These are phyloP conservation scores for Fusarium illudens DNA, from an alignment of 2,329 filamentous ascomycete species.

Conservation along the genomic window DNA sequence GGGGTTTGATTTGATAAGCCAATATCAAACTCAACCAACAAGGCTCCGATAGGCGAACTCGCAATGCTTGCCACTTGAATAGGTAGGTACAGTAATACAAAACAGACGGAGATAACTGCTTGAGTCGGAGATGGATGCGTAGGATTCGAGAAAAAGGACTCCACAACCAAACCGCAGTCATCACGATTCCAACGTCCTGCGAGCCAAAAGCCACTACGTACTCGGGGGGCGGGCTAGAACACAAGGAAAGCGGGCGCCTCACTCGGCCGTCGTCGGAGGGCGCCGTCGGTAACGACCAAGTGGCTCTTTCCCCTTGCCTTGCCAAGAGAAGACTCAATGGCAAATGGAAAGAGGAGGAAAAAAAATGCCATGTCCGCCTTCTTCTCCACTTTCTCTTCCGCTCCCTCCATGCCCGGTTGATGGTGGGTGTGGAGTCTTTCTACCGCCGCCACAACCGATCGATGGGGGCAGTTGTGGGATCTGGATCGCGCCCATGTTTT, in stretches of 20 bases:
- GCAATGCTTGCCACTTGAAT: background rate
- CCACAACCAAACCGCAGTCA: background rate
- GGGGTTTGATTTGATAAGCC: constrained; percentile 10
- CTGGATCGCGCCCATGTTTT: background rate
- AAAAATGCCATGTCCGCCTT: constrained; percentile 3
- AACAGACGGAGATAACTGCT: background rate
- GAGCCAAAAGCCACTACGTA: background rate
- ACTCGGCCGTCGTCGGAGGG: constrained; percentile 35
- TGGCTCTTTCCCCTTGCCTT: background rate
- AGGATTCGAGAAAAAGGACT: background rate
- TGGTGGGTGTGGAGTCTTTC: constrained; percentile 11
- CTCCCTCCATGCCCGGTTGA: too few relatives aligned
- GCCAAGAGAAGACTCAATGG: background rate
- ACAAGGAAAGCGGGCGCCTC: constrained; percentile 6
- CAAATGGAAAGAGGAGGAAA: background rate
- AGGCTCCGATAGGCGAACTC: background rate
- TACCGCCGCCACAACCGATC: constrained; percentile 34
- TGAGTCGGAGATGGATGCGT: background rate
- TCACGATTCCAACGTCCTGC: background rate
- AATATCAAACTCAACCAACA: background rate
- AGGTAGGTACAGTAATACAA: background rate
- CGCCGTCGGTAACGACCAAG: constrained; percentile 31
- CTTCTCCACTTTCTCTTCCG: background rate
- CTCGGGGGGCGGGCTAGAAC: constrained; percentile 15
- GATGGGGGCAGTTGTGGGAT: constrained; percentile 21